Evolutionary conservation across 163 green algal species (phyloP).

Genomic region (Chlamydomonas reinhardtii): DNA sequence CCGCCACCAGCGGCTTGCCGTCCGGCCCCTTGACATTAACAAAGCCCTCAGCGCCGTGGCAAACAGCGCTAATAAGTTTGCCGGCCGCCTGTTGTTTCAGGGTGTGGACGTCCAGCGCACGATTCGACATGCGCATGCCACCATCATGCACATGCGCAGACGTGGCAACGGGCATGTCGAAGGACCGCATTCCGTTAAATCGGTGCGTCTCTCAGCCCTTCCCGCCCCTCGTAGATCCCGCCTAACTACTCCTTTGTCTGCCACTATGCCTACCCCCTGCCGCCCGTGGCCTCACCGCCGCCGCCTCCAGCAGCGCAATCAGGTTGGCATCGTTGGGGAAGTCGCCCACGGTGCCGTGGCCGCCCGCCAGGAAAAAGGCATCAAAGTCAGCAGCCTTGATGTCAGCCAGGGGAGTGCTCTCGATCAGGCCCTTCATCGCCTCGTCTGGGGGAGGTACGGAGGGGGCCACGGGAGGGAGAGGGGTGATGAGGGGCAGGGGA

Average conservation of each 20-base stretch:
- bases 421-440: conserved; percentile 19
- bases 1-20: conserved; percentile 41
- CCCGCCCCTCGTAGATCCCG: too few species aligned
- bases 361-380: conserved; percentile 40
- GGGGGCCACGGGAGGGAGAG: not conserved
- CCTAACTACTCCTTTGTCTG: too few species aligned
- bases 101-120: too few species aligned
- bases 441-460: not conserved
- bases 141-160: too few species aligned
- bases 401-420: conserved; percentile 1
- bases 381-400: conserved; percentile 38
- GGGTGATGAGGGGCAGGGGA: not conserved
- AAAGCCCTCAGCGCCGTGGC: conserved; percentile 39
- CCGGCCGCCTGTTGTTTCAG: not conserved
- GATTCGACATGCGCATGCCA: too few species aligned
- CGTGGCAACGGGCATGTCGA: too few species aligned
- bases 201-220: too few species aligned
- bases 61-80: conserved; percentile 33
- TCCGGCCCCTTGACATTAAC: conserved; percentile 37
- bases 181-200: too few species aligned
- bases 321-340: not conserved
- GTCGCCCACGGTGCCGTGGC: conserved; percentile 30
- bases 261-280: too few species aligned
- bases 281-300: not conserved
- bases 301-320: too few species aligned